phyloP scores from a whole-genome alignment of 1,284 basidiomycete species.

The Ustilago shanxiensis region DNA sequence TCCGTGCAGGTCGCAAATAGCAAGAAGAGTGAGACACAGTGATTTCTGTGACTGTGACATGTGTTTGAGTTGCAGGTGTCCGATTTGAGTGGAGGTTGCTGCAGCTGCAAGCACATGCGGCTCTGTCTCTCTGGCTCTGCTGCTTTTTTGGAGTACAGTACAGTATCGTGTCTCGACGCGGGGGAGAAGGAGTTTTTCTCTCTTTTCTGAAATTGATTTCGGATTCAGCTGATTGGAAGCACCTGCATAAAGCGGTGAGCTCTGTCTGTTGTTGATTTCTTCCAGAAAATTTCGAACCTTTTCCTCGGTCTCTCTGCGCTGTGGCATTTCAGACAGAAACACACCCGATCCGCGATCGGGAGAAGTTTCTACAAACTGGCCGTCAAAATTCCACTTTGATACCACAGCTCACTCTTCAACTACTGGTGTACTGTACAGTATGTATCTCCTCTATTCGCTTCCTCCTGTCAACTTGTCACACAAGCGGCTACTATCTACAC shows the following conservation, averaged over 20 bases:
- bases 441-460: too few relatives aligned
- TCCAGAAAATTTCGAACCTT: slow-evolving; percentile 34
- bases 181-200: background rate
- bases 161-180: slow-evolving; percentile 1
- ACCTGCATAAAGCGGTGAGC: background rate
- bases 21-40: too few relatives aligned
- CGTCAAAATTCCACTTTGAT: slow-evolving; percentile 8
- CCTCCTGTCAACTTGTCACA: too few relatives aligned
- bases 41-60: too few relatives aligned
- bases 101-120: background rate
- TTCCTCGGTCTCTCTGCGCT: background rate
- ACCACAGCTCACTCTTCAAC: too few relatives aligned
- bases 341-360: slow-evolving; percentile 28
- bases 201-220: slow-evolving; percentile 5
- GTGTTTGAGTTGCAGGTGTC: too few relatives aligned
- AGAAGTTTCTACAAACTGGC: slow-evolving; percentile 7
- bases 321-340: background rate
- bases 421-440: too few relatives aligned
- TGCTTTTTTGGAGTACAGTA: too few relatives aligned
- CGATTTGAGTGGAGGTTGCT: slow-evolving; percentile 14
- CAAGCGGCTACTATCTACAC: too few relatives aligned
- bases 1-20: too few relatives aligned
- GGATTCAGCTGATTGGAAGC: background rate
- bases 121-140: too few relatives aligned
- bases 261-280: slow-evolving; percentile 15